A percentile compares a stretch with the other conserved stretches of the same genome.
phyloP scores from a whole-genome alignment of 169 alveolate species.

The Eimeria tenella region DNA sequence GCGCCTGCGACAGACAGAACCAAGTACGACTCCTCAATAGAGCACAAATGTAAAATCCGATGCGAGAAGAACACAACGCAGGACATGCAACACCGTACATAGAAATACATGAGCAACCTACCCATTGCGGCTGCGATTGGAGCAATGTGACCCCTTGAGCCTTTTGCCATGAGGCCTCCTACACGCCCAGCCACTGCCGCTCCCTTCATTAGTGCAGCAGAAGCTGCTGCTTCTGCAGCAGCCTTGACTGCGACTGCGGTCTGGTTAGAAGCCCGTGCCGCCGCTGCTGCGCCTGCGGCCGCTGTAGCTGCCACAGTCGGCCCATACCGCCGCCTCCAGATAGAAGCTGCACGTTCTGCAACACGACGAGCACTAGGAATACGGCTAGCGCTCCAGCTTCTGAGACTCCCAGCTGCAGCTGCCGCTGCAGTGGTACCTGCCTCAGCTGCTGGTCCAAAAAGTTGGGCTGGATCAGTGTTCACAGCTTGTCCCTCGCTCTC shows the following conservation, averaged over 20 bases:
- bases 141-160: conserved; percentile 68
- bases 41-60: neutral
- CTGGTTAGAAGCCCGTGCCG: conserved; percentile 29
- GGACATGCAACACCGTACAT: neutral
- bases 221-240: conserved; percentile 37
- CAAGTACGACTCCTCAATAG: neutral
- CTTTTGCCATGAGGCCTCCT: conserved; percentile 45
- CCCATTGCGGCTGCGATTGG: conserved; percentile 76
- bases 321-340: conserved; percentile 46
- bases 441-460: neutral
- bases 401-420: conserved; percentile 39
- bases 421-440: neutral
- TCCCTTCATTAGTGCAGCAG: conserved; percentile 49
- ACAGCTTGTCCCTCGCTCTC: conserved; percentile 3
- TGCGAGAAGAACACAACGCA: conserved; percentile 1
- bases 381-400: conserved; percentile 49
- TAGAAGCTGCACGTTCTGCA: conserved; percentile 65
- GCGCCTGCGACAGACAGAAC: conserved; percentile 72
- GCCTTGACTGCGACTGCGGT: conserved; percentile 25
- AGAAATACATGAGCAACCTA: neutral
- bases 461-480: neutral
- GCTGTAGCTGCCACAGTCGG: conserved; percentile 9
- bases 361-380: conserved; percentile 5
- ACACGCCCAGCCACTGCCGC: conserved; percentile 37
- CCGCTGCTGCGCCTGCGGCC: conserved; percentile 48